Conservation (phyloP, 2,329 filamentous ascomycete genomes). For the Cercospora beticola region DNA sequence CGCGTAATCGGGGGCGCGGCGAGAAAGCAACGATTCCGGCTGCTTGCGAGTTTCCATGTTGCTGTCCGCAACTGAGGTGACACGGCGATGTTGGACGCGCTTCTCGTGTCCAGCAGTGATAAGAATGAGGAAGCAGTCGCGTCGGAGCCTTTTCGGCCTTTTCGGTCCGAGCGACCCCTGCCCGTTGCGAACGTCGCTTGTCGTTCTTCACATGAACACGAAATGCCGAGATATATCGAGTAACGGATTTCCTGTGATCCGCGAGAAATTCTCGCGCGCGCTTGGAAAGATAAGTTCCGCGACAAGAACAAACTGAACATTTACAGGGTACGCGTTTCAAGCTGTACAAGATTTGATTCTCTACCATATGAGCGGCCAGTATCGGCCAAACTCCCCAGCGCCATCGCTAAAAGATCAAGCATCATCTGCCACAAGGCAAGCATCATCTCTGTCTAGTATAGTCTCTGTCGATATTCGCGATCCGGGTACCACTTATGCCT, state of each 20-base stretch:
- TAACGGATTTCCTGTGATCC: no score
- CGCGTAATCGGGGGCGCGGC: no score
- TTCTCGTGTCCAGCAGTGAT: not conserved
- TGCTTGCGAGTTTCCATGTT: no score
- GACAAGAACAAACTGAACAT: not conserved
- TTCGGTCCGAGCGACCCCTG: not conserved
- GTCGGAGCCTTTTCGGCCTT: not conserved
- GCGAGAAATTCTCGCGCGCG: not conserved
- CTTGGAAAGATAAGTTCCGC: not conserved
- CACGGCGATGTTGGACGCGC: not conserved
- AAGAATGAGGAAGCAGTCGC: not conserved
- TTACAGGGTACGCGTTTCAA: not conserved
- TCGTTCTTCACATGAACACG: not conserved
- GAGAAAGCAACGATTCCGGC: no score
- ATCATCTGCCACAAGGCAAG: not conserved
- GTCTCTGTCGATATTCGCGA: not conserved
- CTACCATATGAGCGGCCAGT: not conserved
- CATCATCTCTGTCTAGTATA: not conserved
- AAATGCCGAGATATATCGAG: not conserved
- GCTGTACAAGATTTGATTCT: not conserved
- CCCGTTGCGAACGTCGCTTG: not conserved
- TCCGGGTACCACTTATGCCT: slow-evolving; percentile 8
- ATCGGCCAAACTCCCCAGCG: not conserved
- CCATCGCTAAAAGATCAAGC: not conserved
- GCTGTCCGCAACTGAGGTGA: not conserved